Conservation (phyloP, 441 rosid genomes). For the Gossypium lobatum region DNA sequence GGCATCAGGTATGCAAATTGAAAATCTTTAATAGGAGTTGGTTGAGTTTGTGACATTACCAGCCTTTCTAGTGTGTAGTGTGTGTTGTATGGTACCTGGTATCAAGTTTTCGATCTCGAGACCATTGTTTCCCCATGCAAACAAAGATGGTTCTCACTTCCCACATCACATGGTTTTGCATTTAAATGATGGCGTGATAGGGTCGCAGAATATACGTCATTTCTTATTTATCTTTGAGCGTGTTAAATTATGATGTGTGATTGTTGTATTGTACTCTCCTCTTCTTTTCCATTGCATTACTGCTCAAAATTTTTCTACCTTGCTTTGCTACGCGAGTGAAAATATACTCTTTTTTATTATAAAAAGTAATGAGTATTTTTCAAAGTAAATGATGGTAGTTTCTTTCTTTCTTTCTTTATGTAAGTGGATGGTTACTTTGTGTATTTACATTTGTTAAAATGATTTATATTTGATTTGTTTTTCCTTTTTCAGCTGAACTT, state of each 20-base stretch:
- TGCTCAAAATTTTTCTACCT: background rate
- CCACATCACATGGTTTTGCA: background rate
- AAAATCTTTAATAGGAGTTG: background rate
- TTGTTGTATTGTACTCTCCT: background rate
- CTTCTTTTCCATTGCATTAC: background rate
- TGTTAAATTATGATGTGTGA: background rate
- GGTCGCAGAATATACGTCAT: background rate
- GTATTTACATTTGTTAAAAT: background rate
- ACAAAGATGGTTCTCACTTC: background rate
- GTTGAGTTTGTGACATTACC: slow-evolving; percentile 4
- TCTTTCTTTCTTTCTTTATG: background rate
- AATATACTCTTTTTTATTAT: background rate
- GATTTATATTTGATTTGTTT: background rate
- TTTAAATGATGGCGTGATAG: background rate
- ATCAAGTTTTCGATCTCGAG: slow-evolving; percentile 3
- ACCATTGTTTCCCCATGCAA: background rate
- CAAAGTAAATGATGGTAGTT: background rate
- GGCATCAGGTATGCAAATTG: background rate
- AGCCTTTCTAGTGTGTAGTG: slow-evolving; percentile 6
- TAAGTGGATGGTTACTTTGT: background rate
- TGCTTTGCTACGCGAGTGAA: background rate
- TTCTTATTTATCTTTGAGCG: background rate
- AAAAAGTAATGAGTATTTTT: background rate
- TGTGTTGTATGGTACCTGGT: background rate
- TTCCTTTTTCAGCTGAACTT: background rate